Base-by-base conservation (phyloP, 2,329 filamentous ascomycete genomes). In the Xenosphaeropsis pyriputrescens region DNA sequence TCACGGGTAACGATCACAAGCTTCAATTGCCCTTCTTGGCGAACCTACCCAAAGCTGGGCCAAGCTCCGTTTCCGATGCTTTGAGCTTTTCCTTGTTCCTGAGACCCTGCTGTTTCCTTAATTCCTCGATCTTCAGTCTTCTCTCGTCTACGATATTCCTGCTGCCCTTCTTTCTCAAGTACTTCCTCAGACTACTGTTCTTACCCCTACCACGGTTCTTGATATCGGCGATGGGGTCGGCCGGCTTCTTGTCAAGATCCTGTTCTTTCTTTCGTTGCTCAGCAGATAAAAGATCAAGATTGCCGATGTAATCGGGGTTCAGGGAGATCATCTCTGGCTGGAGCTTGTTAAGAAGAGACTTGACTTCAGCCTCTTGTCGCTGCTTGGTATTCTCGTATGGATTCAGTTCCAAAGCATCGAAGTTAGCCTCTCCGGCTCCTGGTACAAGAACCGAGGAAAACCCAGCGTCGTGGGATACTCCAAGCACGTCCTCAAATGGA, bases 101-200 rank as follows among this genome's bases (percentile, higher is more conserved):
- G 57, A 80, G 74, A 47, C 79, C 75, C 51, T 71, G 67, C 47
- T 70, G 67, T 55, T 74, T 72, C 64, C 80, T 78, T 56, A 94
- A 66, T 60, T 86, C 84, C 57, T 95, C 84, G 35, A 88, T 79
- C 55, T 79, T 78, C 58, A 94, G 61, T 54, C 83, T 79, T 71
- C 89, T 88, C 68, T 95, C 91, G 64, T 98, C 91, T 57, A 98
- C 86, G 41, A 98, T 75, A 57, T 96, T 96, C 69, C 81, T 85
- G 53, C 80, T 79, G 34, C 85, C 78, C 64, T 91, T 88, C 75
- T 96, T 96, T 47, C 91, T 68, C 53, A 96, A 60, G 56, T 93
- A 88, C 57, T 88, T 86, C 54, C 85, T 78, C 45, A 96, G 62
- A 41, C 83, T 83, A 48, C 81, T 86, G 55, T 93, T 98, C 68